Conservation (phyloP, 768 basidiomycete species). For the Suillus brevipes region DNA sequence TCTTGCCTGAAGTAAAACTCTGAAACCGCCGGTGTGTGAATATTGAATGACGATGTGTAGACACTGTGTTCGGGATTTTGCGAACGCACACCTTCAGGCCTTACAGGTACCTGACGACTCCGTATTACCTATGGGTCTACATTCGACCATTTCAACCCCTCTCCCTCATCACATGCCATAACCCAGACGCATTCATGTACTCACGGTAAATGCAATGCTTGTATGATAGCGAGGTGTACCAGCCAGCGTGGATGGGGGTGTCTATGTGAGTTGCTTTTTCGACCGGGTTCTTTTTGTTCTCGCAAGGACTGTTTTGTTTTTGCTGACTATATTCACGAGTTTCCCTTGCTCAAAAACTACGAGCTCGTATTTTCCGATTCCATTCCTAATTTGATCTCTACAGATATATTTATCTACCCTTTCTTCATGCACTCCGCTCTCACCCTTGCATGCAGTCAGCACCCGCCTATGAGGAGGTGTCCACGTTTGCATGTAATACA, state of each 20-base stretch:
- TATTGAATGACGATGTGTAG: too few species aligned
- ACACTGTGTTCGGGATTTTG: too few species aligned
- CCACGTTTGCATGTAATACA: slow-evolving; percentile 41
- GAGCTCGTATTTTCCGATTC: not conserved
- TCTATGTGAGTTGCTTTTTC: slow-evolving; percentile 39
- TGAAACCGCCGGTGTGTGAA: too few species aligned
- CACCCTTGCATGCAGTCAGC: slow-evolving; percentile 53
- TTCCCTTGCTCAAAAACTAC: not conserved
- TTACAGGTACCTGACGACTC: too few species aligned
- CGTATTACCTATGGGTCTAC: too few species aligned
- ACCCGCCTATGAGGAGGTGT: slow-evolving; percentile 49
- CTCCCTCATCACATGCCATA: too few species aligned
- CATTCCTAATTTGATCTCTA: not conserved
- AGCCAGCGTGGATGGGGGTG: slow-evolving; percentile 65
- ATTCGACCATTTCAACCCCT: too few species aligned
- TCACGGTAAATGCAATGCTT: slow-evolving; percentile 16
- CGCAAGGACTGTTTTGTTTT: not conserved
- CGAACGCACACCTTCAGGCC: too few species aligned
- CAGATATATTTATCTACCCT: not conserved
- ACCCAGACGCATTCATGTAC: too few species aligned
- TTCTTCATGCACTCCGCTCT: slow-evolving; percentile 37
- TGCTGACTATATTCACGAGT: not conserved
- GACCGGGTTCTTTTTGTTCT: not conserved
- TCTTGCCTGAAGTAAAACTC: too few species aligned
- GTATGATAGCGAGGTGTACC: slow-evolving; percentile 51